A percentile compares a stretch with the other conserved stretches of the same genome.
Evolutionary conservation across 1,284 basidiomycete genomes (phyloP).

Genomic region (Cutaneotrichosporon arboriforme): DNA sequence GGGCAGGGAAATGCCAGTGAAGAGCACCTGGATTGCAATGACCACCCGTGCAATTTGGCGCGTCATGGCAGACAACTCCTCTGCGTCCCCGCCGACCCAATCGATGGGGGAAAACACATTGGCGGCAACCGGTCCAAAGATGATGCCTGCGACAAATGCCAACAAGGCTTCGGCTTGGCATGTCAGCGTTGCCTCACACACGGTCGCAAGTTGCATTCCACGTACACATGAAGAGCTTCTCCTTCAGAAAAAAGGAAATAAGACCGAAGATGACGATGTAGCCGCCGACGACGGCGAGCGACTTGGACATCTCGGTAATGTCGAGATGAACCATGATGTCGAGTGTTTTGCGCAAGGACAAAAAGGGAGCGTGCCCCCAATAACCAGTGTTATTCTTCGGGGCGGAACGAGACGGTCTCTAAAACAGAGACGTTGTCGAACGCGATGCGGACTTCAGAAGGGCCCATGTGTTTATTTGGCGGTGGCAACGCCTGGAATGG

Average conservation of each 20-base stretch:
- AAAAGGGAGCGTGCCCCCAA: not conserved
- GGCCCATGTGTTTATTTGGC: too few species aligned
- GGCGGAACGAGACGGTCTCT: not conserved
- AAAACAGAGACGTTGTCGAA: too few species aligned
- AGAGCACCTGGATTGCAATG: constrained; percentile 92
- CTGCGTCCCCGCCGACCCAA: constrained; percentile 21
- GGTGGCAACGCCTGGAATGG: too few species aligned
- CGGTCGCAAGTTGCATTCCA: too few species aligned
- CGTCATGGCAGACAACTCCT: constrained; percentile 34
- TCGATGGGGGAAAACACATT: constrained; percentile 27
- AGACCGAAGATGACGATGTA: constrained; percentile 45
- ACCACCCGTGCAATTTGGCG: constrained; percentile 86
- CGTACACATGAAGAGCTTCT: constrained; percentile 48
- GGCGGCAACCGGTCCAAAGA: constrained; percentile 54
- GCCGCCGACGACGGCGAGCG: constrained; percentile 39
- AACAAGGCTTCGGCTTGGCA: constrained; percentile 91
- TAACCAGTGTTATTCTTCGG: constrained; percentile 10
- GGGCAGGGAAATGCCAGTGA: constrained; percentile 88
- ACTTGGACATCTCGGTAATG: constrained; percentile 42
- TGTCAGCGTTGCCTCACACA: too few species aligned
- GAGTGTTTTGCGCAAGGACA: not conserved
- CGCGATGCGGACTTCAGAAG: too few species aligned
- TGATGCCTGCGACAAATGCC: constrained; percentile 88
- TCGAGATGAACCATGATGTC: constrained; percentile 46
- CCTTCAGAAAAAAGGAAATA: constrained; percentile 47